Conservation (phyloP, 2,329 filamentous ascomycete species). For the Pseudogymnoascus sp. region DNA sequence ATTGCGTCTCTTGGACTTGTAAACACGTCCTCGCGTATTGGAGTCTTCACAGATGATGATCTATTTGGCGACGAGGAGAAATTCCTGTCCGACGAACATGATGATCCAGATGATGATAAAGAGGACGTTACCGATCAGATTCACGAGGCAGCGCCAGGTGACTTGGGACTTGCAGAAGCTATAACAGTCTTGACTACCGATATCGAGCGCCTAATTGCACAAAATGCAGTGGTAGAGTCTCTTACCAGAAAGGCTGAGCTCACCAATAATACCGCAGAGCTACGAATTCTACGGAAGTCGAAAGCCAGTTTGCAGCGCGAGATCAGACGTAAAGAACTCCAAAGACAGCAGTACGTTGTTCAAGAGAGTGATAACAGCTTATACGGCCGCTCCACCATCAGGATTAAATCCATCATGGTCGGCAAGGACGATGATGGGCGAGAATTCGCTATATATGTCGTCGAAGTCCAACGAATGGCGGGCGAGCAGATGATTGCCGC, state of each 20-base stretch:
- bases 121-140: slow-evolving; percentile 70
- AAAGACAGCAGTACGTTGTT: slow-evolving; percentile 91
- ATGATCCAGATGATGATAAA: slow-evolving; percentile 53
- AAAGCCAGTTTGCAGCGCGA: slow-evolving; percentile 89
- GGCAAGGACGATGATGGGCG: slow-evolving; percentile 86
- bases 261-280: slow-evolving; percentile 90
- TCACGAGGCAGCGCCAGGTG: slow-evolving; percentile 88
- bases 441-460: slow-evolving; percentile 86
- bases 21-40: slow-evolving; percentile 75
- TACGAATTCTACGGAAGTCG: slow-evolving; percentile 87
- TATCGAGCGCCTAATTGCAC: slow-evolving; percentile 78
- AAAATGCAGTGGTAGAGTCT: slow-evolving; percentile 87
- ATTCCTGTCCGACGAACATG: slow-evolving; percentile 77
- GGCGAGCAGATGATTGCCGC: slow-evolving; percentile 97
- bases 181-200: slow-evolving; percentile 82
- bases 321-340: slow-evolving; percentile 87
- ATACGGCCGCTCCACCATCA: slow-evolving; percentile 82
- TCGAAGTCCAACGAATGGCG: slow-evolving; percentile 83
- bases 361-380: slow-evolving; percentile 97
- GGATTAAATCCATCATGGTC: slow-evolving; percentile 87
- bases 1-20: slow-evolving; percentile 87
- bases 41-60: slow-evolving; percentile 89
- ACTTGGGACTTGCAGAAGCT: slow-evolving; percentile 86
- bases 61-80: slow-evolving; percentile 85
- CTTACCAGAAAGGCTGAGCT: slow-evolving; percentile 89